Evolutionary conservation across 768 basidiomycete species (phyloP).

Genomic region (Tulasnella sp.): DNA sequence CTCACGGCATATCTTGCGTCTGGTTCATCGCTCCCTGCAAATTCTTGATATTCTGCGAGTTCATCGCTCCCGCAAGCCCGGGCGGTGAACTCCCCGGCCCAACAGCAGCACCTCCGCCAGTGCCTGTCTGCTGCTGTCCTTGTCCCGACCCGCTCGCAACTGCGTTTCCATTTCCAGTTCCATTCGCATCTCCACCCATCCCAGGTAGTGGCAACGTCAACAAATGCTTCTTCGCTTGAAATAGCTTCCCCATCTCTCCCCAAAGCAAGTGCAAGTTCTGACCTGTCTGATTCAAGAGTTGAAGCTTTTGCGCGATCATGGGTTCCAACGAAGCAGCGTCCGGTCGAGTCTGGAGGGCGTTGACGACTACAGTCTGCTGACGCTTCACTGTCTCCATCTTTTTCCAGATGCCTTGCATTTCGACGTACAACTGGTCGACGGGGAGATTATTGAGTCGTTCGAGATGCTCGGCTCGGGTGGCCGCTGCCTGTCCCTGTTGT

Average conservation of each 20-base stretch:
- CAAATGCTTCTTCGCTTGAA: not conserved
- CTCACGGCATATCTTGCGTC: not conserved
- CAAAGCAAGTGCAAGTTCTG: not conserved
- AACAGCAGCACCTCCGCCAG: too few species aligned
- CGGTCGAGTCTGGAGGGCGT: not conserved
- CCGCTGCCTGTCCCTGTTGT: not conserved
- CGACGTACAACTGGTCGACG: not conserved
- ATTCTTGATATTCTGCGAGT: not conserved
- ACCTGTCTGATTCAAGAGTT: not conserved
- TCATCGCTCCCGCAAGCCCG: not conserved
- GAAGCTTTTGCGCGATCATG: not conserved
- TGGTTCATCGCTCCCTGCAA: not conserved
- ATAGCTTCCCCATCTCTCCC: not conserved
- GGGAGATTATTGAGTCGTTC: slow-evolving; percentile 1
- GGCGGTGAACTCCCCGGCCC: too few species aligned
- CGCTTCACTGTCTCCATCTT: not conserved
- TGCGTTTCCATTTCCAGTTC: not conserved
- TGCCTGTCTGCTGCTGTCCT: too few species aligned
- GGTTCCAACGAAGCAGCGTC: too few species aligned
- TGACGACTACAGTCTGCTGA: not conserved
- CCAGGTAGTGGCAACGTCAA: not conserved
- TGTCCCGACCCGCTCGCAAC: too few species aligned
- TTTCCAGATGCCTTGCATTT: not conserved
- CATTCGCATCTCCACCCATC: not conserved
- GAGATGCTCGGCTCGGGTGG: not conserved